These are phyloP conservation scores for Aspergillus amoenus DNA, from an alignment of 2,329 filamentous ascomycete species.

Conservation along the genomic window DNA sequence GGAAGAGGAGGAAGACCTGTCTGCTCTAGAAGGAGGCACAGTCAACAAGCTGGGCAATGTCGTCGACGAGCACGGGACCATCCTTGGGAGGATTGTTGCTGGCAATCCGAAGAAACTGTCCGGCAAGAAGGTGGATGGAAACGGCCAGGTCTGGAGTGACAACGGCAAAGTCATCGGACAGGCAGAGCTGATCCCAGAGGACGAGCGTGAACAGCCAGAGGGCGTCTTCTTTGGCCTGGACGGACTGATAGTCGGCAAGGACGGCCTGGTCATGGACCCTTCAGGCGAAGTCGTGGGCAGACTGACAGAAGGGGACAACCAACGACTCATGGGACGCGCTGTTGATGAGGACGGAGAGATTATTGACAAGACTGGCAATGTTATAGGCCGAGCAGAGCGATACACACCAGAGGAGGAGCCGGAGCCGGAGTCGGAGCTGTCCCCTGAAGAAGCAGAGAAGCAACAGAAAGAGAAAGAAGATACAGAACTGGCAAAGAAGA, in stretches of 20 bases:
- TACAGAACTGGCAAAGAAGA: too few relatives aligned
- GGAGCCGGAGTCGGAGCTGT: not conserved
- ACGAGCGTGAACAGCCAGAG: constrained; percentile 48
- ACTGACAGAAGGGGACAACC: constrained; percentile 62
- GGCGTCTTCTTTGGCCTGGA: constrained; percentile 62
- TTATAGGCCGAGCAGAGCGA: constrained; percentile 65
- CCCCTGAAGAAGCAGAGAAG: constrained; percentile 39
- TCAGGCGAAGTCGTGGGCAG: constrained; percentile 48
- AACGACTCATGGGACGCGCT: constrained; percentile 62
- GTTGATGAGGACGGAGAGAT: constrained; percentile 71
- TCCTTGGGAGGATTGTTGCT: constrained; percentile 58
- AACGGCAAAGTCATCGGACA: constrained; percentile 60
- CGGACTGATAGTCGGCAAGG: constrained; percentile 55
- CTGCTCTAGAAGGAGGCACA: constrained; percentile 57
- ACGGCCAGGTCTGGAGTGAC: constrained; percentile 64
- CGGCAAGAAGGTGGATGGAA: constrained; percentile 61
- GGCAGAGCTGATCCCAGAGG: constrained; percentile 57
- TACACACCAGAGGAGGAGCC: constrained; percentile 57
- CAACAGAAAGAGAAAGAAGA: constrained; percentile 61
- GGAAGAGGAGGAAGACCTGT: constrained; percentile 53
- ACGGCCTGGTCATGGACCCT: constrained; percentile 54
- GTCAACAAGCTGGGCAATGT: constrained; percentile 65
- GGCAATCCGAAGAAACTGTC: constrained; percentile 56
- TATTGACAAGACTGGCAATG: constrained; percentile 65
- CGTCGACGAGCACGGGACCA: constrained; percentile 57